Base-by-base conservation (phyloP, 371 early-diverging fungal genomes). In the Syncephalastrum contaminatum region DNA sequence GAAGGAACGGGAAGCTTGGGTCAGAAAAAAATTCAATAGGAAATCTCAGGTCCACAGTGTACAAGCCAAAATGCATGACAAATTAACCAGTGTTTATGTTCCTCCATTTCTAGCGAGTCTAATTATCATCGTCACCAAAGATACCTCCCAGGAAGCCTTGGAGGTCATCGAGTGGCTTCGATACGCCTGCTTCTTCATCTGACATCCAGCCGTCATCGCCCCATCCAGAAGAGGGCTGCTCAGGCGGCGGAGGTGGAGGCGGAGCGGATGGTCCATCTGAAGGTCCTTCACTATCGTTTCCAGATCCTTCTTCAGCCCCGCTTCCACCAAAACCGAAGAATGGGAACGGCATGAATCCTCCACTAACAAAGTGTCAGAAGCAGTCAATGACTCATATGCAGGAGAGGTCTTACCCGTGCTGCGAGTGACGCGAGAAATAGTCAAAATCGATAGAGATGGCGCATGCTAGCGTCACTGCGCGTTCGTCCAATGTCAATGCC, bases 371-470 rank as follows among this genome's bases (percentile, higher is more conserved):
- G 10, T 27, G 15, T 51, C 3, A 46, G 24, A 36, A 19, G 5
- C 43, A 14, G 2, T 4, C 20, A 6, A 19, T 22, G 25, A 15
- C 14, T 6, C 3, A 1, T 21, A 27, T 43, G 4, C 16, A 18
- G n/a, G 2, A 45, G 1, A 30, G 4, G 36, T 48, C 68, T 64
- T 70, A 85, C 82, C 82, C 76, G 58, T 82, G 81, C 24, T 64
- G 66, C 4, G 90, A 91, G 60, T 93, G 92, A 27, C 92, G 72
- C 16, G 88, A 87, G 61, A 94, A 95, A 62, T 93, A 95, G 70
- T 95, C 96, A 59, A 93, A 89, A 65, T 95, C 96, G 51, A 93
- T 88, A n/a, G 88, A 88, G 43, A 94, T 77, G 47, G 95, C 94
- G 49, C 87, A 86, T 0, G 90, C 91, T 42, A 95, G 70, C 36